These are phyloP conservation scores for Lachnellula hyalina DNA, from an alignment of 2,329 filamentous ascomycete species.

Conservation along the genomic window DNA sequence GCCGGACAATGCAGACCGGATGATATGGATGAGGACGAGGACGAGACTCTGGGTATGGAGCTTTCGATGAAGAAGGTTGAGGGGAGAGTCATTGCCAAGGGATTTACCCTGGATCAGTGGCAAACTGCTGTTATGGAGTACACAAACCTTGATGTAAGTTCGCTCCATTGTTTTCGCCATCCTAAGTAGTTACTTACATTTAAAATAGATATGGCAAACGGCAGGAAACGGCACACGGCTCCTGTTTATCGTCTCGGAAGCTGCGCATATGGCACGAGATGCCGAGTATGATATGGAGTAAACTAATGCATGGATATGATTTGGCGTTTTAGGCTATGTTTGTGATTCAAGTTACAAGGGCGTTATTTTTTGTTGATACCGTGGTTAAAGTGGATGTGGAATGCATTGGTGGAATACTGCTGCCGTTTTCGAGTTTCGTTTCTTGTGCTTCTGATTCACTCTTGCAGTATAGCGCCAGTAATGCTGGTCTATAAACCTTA, in stretches of 20 bases:
- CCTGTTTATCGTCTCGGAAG: conserved; percentile 60
- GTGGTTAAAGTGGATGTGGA: conserved; percentile 5
- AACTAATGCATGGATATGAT: conserved; percentile 3
- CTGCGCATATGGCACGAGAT: conserved; percentile 36
- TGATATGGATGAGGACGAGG: conserved; percentile 58
- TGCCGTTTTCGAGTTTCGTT: background rate
- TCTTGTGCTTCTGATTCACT: too few species aligned
- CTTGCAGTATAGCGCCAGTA: too few species aligned
- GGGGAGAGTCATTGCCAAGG: conserved; percentile 89
- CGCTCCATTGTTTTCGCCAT: conserved; percentile 1
- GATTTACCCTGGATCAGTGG: conserved; percentile 94
- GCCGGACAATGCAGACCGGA: conserved; percentile 56
- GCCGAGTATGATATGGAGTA: conserved; percentile 24
- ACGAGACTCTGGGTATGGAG: conserved; percentile 60
- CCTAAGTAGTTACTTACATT: conserved; percentile 34
- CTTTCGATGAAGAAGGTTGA: conserved; percentile 83
- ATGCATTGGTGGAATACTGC: conserved; percentile 5
- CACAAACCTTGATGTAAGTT: conserved; percentile 78
- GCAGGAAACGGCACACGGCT: conserved; percentile 64
- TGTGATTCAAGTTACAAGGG: background rate
- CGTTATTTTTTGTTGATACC: conserved; percentile 6
- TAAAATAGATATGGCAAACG: conserved; percentile 68
- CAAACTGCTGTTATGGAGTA: conserved; percentile 84
- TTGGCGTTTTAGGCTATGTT: conserved; percentile 1
- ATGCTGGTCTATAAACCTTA: too few species aligned